These are phyloP conservation scores for Metschnikowia peoriensis DNA, from an alignment of 805 yeast genomes.

Conservation along the genomic window DNA sequence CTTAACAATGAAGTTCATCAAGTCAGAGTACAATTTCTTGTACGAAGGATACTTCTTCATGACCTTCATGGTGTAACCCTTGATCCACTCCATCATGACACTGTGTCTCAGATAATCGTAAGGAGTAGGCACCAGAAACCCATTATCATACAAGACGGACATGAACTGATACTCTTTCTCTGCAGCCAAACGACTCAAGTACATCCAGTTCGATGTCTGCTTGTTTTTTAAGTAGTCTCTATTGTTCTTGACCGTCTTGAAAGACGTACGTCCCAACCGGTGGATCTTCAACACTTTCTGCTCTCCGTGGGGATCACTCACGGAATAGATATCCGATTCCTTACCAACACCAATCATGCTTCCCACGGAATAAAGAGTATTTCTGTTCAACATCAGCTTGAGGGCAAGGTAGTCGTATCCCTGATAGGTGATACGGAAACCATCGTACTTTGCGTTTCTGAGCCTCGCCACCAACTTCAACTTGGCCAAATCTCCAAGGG, in stretches of 20 bases:
- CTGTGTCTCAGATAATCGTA: conserved; percentile 88
- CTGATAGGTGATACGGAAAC: conserved; percentile 80
- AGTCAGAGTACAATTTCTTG: conserved; percentile 70
- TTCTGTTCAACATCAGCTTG: conserved; percentile 74
- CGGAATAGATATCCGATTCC: conserved; percentile 91
- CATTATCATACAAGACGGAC: conserved; percentile 68
- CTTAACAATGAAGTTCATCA: conserved; percentile 83
- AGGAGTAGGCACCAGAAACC: conserved; percentile 85
- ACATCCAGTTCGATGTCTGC: conserved; percentile 89
- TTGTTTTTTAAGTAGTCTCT: conserved; percentile 82
- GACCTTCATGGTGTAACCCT: conserved; percentile 88
- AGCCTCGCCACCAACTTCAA: conserved; percentile 71
- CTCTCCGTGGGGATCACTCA: conserved; percentile 61
- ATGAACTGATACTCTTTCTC: conserved; percentile 88
- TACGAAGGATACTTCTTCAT: conserved; percentile 68
- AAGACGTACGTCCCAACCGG: conserved; percentile 90
- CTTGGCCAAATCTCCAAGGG: conserved; percentile 85
- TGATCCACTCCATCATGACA: conserved; percentile 86
- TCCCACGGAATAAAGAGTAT: conserved; percentile 75
- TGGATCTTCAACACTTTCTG: conserved; percentile 83
- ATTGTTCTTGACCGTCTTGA: conserved; percentile 87
- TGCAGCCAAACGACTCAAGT: conserved; percentile 84
- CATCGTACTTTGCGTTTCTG: conserved; percentile 93
- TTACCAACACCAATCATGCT: conserved; percentile 94
- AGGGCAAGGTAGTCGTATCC: conserved; percentile 94